phyloP scores from a whole-genome alignment of 306 rosid species.

The Gastrolobium villosum region DNA sequence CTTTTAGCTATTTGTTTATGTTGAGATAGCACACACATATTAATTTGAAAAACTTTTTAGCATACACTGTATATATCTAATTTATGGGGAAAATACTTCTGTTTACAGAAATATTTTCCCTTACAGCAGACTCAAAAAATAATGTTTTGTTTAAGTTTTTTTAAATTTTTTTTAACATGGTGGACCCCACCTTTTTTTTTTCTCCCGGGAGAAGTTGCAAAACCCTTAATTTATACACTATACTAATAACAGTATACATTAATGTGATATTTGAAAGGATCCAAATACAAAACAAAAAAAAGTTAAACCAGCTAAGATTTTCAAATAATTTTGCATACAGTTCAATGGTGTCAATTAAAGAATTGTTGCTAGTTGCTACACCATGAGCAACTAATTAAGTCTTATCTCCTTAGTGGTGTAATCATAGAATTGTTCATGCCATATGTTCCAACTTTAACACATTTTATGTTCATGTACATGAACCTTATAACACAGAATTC shows the following conservation, averaged over 20 bases:
- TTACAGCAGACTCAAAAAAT: too few relatives aligned
- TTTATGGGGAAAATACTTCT: not conserved
- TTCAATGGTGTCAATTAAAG: conserved; percentile 13
- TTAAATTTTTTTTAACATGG: too few relatives aligned
- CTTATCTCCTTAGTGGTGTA: not conserved
- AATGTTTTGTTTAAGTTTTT: too few relatives aligned
- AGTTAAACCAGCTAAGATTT: not conserved
- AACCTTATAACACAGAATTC: not conserved
- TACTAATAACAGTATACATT: not conserved
- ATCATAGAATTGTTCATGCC: not conserved
- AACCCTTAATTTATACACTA: not conserved
- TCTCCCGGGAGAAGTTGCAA: too few relatives aligned
- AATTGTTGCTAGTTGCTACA: not conserved
- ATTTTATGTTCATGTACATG: not conserved
- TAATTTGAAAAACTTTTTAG: not conserved
- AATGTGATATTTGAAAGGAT: not conserved
- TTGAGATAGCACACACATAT: not conserved
- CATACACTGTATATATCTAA: not conserved
- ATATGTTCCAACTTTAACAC: not conserved
- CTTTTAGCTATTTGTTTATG: not conserved
- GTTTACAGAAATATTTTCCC: too few relatives aligned
- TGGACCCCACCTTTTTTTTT: too few relatives aligned
- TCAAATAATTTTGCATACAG: not conserved
- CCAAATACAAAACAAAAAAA: not conserved
- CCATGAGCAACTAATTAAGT: not conserved